These are phyloP conservation scores for Globisporangium cederbergense DNA, from an alignment of 352 stramenopile genomes.

Conservation along the genomic window DNA sequence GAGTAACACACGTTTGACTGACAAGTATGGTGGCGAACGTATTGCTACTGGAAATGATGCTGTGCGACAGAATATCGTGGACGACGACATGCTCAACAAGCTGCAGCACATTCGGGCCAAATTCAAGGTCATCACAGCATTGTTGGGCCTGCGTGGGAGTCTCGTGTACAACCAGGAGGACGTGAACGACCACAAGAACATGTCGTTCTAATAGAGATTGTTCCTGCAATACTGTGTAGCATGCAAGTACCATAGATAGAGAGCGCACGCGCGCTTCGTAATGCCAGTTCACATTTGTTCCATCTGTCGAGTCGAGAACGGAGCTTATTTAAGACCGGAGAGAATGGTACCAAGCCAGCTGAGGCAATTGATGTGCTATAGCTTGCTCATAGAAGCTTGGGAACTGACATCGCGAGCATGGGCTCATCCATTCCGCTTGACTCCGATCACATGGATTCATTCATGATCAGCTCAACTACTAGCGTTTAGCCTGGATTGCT, in stretches of 20 bases:
- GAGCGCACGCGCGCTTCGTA: not conserved
- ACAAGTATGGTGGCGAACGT: not conserved
- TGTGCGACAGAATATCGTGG: conserved; percentile 57
- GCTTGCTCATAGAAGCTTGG: no score
- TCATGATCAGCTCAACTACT: no score
- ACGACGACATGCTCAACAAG: conserved; percentile 72
- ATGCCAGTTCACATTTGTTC: not conserved
- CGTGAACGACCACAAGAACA: conserved; percentile 76
- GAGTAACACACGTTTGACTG: not conserved
- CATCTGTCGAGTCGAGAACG: not conserved
- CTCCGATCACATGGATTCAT: no score
- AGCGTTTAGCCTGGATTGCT: no score
- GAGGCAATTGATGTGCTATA: no score
- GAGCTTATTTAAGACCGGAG: no score
- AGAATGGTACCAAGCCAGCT: no score
- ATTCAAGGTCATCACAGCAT: conserved; percentile 75
- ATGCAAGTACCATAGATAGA: not conserved
- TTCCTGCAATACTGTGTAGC: not conserved
- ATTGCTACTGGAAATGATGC: not conserved
- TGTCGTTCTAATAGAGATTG: conserved; percentile 56
- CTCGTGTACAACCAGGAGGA: conserved; percentile 72
- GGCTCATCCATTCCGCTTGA: no score
- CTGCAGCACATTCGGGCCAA: conserved; percentile 77
- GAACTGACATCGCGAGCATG: no score
- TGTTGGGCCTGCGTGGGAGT: conserved; percentile 44